Conservation (phyloP, 1,284 basidiomycete genomes). For the Trametes sp. region DNA sequence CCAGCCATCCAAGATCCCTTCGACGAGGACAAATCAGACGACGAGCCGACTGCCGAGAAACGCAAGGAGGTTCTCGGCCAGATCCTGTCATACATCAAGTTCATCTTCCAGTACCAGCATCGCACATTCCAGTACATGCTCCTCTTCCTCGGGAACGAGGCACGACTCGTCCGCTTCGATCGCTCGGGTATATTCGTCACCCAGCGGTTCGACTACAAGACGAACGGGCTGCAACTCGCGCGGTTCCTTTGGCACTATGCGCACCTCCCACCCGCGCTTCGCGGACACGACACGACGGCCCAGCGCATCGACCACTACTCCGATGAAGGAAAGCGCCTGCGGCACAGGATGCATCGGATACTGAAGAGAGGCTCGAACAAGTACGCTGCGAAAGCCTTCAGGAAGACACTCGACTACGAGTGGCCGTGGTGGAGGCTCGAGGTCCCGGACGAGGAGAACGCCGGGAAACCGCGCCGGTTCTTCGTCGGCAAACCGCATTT, state of each 20-base stretch:
- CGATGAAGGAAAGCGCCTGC: neutral
- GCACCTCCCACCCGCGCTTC: neutral
- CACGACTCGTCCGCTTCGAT: constrained; percentile 4
- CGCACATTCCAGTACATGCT: constrained; percentile 14
- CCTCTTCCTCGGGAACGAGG: neutral
- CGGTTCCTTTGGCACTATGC: constrained; percentile 1
- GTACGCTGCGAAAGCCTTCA: constrained; percentile 13
- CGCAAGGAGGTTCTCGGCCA: constrained; percentile 7
- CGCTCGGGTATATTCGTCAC: constrained; percentile 1
- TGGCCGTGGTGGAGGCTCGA: constrained; percentile 20
- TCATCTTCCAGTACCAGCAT: constrained; percentile 14
- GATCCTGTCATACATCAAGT: constrained; percentile 2
- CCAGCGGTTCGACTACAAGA: constrained; percentile 9
- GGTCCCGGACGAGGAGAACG: neutral
- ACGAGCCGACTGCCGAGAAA: neutral
- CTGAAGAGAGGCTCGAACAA: neutral
- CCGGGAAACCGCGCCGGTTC: neutral
- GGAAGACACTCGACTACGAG: neutral
- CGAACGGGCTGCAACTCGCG: neutral
- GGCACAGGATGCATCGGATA: neutral
- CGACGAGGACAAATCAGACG: constrained; percentile 12
- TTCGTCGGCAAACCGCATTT: constrained; percentile 21
- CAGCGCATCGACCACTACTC: neutral
- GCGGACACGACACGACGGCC: constrained; percentile 6
- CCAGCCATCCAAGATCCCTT: constrained; percentile 10